Percentiles rank a stretch among this genome's conserved stretches.
Conservation (phyloP, 495 filamentous ascomycete species). For the Xylaria venustula region DNA sequence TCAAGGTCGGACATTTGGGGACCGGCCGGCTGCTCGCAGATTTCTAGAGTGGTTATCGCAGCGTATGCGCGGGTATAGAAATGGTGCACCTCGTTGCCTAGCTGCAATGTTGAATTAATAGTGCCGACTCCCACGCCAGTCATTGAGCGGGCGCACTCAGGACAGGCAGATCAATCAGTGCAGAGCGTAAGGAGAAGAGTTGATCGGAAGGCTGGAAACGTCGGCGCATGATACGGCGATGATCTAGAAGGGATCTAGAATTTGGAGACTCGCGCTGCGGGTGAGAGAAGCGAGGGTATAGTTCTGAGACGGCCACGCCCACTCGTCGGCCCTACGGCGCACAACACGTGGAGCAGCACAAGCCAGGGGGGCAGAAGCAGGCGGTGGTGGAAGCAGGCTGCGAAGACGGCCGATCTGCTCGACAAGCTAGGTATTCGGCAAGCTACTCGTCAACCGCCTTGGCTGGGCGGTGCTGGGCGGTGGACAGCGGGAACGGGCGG, state of each 20-base stretch:
- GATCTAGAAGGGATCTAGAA: conserved; percentile 13
- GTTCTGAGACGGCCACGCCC: neutral
- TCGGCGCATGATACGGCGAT: conserved; percentile 14
- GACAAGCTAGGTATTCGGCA: conserved; percentile 6
- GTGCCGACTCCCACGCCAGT: neutral
- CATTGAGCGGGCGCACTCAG: conserved; percentile 10
- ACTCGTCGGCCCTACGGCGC: conserved; percentile 14
- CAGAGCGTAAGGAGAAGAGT: conserved; percentile 1
- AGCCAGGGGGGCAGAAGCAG: conserved; percentile 15
- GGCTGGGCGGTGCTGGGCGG: neutral
- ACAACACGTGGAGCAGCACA: conserved; percentile 15
- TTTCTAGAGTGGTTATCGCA: conserved; percentile 12
- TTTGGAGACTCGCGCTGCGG: conserved; percentile 2
- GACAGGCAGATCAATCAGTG: neutral
- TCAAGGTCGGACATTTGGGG: conserved; percentile 24
- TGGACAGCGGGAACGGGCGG: conserved; percentile 1
- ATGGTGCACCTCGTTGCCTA: conserved; percentile 1
- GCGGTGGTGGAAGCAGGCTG: conserved; percentile 10
- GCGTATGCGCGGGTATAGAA: conserved; percentile 14
- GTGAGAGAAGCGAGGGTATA: conserved; percentile 6
- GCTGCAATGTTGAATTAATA: neutral
- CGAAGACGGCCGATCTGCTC: neutral
- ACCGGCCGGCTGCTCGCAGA: conserved; percentile 19
- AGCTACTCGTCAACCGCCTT: neutral
- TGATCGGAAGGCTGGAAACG: conserved; percentile 9